Base-by-base conservation (phyloP, 2,329 filamentous ascomycete species). In the Stachybotrys chartarum region DNA sequence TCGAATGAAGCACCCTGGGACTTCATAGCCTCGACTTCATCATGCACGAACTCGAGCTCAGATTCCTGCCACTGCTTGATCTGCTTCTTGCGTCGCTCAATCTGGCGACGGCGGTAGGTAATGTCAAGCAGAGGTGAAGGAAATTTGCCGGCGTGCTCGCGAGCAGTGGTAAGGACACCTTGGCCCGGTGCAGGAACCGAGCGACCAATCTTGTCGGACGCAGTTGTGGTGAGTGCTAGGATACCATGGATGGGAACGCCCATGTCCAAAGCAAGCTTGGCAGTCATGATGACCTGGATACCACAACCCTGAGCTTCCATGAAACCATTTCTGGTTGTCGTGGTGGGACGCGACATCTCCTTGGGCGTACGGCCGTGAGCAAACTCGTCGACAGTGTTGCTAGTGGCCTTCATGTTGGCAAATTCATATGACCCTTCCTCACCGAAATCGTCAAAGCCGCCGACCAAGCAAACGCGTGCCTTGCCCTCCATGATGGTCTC, bases 351-450 rank as follows among this genome's bases (percentile, higher is more conserved):
- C 35, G 95, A 99, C 94, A 99, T 99, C 75, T 99, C 94, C 73
- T 87, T 85, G 12, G 94, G 93, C 52, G 94, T 97, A 62, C 94
- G 90, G 51, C 94, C 94, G 67, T 97, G 94, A 10, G 86, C 91
- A 64, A 99, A 90, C 72, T 99, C 95, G 63, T 97, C 92, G 58
- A 97, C 88, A 30, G 93, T 92, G 69, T 97, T 99, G 82, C 92
- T 97, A 55, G 94, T 99, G 57, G 94, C 94, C 77, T 96, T 96
- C 94, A 99, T 99, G 80, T 99, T 99, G 79, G 94, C 94, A 72
- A 99, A 99, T 74, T 99, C 94, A 69, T 97, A 99, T 1, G 94
- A 99, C 53, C 94, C 95, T 76, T 99, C 94, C 76, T 99, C 94
- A 68, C 95, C 91, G 79, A 99, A 97, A 76, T 99, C 95, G 77